Evolutionary conservation across 768 basidiomycete genomes (phyloP), one percentile per base, ranked within the genome.

Genomic region (Lentinula lateritia): DNA sequence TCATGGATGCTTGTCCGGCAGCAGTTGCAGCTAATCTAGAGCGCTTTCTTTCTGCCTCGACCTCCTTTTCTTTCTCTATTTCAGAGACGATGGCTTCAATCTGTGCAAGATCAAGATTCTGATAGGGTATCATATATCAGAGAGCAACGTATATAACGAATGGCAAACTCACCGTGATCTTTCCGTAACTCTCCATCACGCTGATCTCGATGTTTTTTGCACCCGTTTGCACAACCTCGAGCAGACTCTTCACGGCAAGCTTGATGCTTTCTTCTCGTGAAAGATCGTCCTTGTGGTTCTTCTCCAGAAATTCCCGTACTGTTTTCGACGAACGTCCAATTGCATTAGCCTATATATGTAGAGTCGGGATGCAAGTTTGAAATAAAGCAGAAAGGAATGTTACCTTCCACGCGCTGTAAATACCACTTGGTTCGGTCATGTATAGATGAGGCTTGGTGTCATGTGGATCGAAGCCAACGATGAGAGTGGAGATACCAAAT

Each of bases 131-230:
- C 45, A 60, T 56, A n/a, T 61, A 41, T 20, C 35, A 60, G 39
- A 18, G 41, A 39, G 38, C 20, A 38, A 20, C n/a, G 55, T n/a
- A n/a, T 5, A 55, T 28, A 62, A 15, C n/a, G 52, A 28, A 23
- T 20, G 23, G 9, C 59, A 18, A 18, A 75, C 80, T 62, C 65
- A 97, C 95, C 50, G 93, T 92, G 59, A 96, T 86, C 76, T 95
- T 91, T 62, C 93, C 92, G 72, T 93, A 98, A 63, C 88, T 84
- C 70, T 97, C 95, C 93, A 98, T 95, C 50, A 98, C 92, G 64
- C 91, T 95, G 67, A 99, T 93, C 73, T 99, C 97, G 64, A 99
- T 98, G 74, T 99, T 99, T 80, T 98, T 98, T 5, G 97, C 97
- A n/a, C 97, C 97, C 1, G 97, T 98, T 76, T 98, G 97, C 7